phyloP scores from a whole-genome alignment of 176 grass and related monocot genomes.

The Rhynchospora pubera region DNA sequence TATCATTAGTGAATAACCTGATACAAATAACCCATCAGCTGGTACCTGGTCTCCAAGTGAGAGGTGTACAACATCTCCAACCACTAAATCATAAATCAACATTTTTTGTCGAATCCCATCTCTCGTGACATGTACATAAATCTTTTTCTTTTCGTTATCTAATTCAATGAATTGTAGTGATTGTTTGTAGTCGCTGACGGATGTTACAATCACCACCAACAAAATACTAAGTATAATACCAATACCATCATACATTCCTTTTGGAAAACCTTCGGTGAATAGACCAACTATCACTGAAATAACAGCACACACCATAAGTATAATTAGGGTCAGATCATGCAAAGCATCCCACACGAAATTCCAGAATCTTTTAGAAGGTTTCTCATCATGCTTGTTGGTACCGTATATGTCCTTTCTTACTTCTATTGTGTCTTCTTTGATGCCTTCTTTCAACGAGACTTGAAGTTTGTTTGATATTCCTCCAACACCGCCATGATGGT shows the following conservation, averaged over 20 bases:
- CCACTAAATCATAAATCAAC: constrained; percentile 65
- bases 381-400: constrained; percentile 49
- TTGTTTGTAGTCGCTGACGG: constrained; percentile 80
- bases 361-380: constrained; percentile 75
- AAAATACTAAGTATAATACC: constrained; percentile 85
- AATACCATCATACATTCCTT: constrained; percentile 75
- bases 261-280: constrained; percentile 76
- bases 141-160: constrained; percentile 78
- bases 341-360: constrained; percentile 91
- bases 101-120: constrained; percentile 50
- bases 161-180: constrained; percentile 78
- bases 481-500: constrained; percentile 38
- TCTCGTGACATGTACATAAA: constrained; percentile 67
- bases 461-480: constrained; percentile 69
- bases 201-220: constrained; percentile 76
- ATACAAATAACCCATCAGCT: constrained; percentile 75
- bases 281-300: constrained; percentile 69
- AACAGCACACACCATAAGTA: constrained; percentile 66
- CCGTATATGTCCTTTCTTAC: constrained; percentile 59
- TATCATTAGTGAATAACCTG: constrained; percentile 64
- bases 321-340: constrained; percentile 73
- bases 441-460: constrained; percentile 47
- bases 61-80: constrained; percentile 85
- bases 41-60: constrained; percentile 78
- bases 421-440: constrained; percentile 38